Percentiles rank a stretch among this genome's conserved stretches.
Conservation (phyloP, 371 early-diverging fungal genomes). For the Entomophthora muscae region DNA sequence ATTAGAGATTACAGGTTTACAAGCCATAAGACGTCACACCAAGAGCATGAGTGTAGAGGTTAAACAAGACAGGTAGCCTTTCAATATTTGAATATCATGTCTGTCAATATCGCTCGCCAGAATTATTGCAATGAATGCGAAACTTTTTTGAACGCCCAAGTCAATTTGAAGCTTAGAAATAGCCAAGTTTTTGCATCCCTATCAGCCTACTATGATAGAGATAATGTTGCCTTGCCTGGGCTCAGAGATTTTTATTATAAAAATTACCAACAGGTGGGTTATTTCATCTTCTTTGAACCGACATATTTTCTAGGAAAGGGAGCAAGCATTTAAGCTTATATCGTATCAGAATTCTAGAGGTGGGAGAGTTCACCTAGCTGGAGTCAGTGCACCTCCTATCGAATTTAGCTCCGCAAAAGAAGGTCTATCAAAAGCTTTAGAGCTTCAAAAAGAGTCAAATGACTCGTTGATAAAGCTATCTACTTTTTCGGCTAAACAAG, state of each 20-base stretch:
- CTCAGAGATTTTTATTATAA: not conserved
- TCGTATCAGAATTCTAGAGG: slow-evolving; percentile 41
- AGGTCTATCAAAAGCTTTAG: slow-evolving; percentile 38
- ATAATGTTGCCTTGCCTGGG: not conserved
- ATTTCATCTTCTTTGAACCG: too few relatives aligned
- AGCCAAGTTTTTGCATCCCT: not conserved
- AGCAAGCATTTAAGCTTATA: slow-evolving; percentile 33
- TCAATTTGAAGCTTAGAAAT: not conserved
- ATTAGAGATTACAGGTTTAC: too few relatives aligned
- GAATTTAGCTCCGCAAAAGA: slow-evolving; percentile 45
- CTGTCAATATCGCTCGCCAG: not conserved
- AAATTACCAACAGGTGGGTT: not conserved
- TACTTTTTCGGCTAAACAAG: slow-evolving; percentile 21
- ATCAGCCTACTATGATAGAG: not conserved
- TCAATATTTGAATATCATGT: too few relatives aligned
- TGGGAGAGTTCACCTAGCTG: slow-evolving; percentile 23
- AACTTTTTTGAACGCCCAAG: not conserved
- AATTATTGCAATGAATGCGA: not conserved
- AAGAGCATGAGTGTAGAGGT: too few relatives aligned
- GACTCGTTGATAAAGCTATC: slow-evolving; percentile 31
- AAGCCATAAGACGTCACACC: too few relatives aligned
- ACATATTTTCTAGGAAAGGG: slow-evolving; percentile 26
- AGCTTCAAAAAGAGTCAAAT: slow-evolving; percentile 46
- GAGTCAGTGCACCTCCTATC: slow-evolving; percentile 15
- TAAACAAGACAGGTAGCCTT: too few relatives aligned